Evolutionary conservation across 805 yeast species (phyloP).

Genomic region (Starmerella khaoyaiensis): DNA sequence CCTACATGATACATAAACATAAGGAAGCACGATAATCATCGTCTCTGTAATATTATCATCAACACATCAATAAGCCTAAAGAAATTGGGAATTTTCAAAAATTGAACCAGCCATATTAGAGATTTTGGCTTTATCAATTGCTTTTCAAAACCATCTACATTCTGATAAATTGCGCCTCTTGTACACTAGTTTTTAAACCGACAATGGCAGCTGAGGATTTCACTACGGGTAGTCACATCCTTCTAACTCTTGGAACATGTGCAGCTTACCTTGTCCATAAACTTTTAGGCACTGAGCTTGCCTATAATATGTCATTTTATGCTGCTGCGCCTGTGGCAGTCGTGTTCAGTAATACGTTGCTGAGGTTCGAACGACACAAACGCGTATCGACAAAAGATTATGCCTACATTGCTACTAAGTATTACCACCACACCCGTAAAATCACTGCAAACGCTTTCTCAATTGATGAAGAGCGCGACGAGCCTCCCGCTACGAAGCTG

Average conservation of each 20-base stretch:
- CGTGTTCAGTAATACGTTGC: background rate
- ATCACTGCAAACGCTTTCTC: too few relatives aligned
- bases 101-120: background rate
- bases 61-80: background rate
- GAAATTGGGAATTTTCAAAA: background rate
- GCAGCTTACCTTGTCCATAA: background rate
- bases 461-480: background rate
- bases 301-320: background rate
- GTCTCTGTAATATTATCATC: background rate
- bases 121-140: background rate
- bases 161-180: background rate
- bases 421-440: too few relatives aligned
- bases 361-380: background rate
- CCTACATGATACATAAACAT: background rate
- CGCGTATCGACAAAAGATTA: too few relatives aligned
- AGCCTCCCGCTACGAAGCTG: constrained; percentile 2
- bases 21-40: background rate
- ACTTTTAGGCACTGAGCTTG: background rate
- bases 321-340: constrained; percentile 1
- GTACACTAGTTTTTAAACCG: background rate
- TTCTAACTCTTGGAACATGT: background rate
- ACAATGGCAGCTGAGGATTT: constrained; percentile 3
- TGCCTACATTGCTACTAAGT: too few relatives aligned
- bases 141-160: background rate
- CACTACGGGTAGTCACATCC: background rate